Conservation (phyloP, 1,284 basidiomycete genomes). For the Quambalaria eucalypti region DNA sequence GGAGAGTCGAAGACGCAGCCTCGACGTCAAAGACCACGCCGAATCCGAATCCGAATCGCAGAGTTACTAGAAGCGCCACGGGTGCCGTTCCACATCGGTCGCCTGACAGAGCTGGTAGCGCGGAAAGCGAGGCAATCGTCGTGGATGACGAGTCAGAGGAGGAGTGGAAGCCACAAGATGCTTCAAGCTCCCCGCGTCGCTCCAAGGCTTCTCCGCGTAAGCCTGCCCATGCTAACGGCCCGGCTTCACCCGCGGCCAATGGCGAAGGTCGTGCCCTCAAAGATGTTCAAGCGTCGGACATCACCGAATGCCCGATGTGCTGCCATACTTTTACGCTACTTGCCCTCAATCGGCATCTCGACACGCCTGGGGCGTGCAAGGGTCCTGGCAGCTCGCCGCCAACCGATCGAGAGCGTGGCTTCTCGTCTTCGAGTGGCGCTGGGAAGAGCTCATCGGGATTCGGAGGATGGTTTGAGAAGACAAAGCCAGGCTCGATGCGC, state of each 20-base stretch:
- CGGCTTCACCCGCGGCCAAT: too few relatives aligned
- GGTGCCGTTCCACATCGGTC: background rate
- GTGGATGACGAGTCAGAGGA: background rate
- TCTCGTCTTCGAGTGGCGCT: constrained; percentile 3
- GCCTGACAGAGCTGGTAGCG: background rate
- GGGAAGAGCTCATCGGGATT: background rate
- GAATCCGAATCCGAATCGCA: too few relatives aligned
- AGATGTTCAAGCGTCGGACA: constrained; percentile 17
- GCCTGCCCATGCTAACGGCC: too few relatives aligned
- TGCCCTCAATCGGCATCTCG: constrained; percentile 35
- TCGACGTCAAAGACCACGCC: too few relatives aligned
- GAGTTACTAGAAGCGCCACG: background rate
- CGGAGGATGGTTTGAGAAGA: constrained; percentile 15
- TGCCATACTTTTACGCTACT: constrained; percentile 23
- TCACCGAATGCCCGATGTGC: constrained; percentile 36
- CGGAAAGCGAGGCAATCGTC: background rate
- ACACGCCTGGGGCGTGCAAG: constrained; percentile 15
- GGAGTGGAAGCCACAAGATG: too few relatives aligned
- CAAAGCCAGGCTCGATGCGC: too few relatives aligned
- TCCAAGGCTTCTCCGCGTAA: too few relatives aligned
- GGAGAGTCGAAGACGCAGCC: background rate
- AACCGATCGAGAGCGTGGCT: constrained; percentile 13
- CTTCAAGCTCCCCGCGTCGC: too few relatives aligned
- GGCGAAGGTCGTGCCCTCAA: too few relatives aligned
- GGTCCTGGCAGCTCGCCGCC: constrained; percentile 21